These are phyloP conservation scores for Brassica balearica DNA, from an alignment of 441 rosid species.

Conservation along the genomic window DNA sequence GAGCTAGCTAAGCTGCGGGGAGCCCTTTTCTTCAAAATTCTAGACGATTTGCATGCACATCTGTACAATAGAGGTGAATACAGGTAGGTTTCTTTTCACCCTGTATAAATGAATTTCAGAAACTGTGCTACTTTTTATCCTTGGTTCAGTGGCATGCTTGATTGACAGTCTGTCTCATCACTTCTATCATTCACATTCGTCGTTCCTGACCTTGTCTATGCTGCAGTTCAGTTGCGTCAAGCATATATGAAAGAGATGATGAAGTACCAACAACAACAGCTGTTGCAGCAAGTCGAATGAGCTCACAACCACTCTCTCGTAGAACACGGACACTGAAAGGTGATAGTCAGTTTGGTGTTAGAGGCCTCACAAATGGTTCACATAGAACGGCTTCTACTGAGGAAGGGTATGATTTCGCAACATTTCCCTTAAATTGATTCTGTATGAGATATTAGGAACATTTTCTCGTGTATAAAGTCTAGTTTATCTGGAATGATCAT, in stretches of 20 bases:
- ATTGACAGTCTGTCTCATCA: conserved; percentile 17
- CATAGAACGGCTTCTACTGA: conserved; percentile 69
- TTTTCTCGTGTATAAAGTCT: not conserved
- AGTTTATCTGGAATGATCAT: conserved; percentile 18
- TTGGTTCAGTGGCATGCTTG: conserved; percentile 16
- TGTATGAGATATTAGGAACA: conserved; percentile 23
- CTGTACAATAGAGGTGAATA: conserved; percentile 96
- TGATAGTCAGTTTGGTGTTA: conserved; percentile 69
- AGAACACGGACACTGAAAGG: conserved; percentile 87
- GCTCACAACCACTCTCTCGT: conserved; percentile 85
- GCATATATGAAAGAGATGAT: conserved; percentile 83
- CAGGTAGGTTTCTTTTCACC: conserved; percentile 56
- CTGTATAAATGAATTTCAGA: conserved; percentile 1
- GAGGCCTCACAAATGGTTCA: conserved; percentile 75
- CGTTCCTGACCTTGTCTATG: conserved; percentile 48
- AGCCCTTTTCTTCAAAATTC: conserved; percentile 75
- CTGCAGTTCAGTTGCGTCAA: conserved; percentile 80
- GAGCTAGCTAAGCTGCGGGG: conserved; percentile 94
- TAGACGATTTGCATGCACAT: conserved; percentile 98
- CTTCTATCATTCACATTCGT: conserved; percentile 31
- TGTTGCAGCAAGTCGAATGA: conserved; percentile 67
- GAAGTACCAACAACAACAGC: conserved; percentile 87
- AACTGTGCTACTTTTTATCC: conserved; percentile 21
- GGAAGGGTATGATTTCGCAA: conserved; percentile 64
- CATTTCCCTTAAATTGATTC: conserved; percentile 32